phyloP scores from a whole-genome alignment of 2,329 filamentous ascomycete species.

The Pyrenophora tritici-repentis region DNA sequence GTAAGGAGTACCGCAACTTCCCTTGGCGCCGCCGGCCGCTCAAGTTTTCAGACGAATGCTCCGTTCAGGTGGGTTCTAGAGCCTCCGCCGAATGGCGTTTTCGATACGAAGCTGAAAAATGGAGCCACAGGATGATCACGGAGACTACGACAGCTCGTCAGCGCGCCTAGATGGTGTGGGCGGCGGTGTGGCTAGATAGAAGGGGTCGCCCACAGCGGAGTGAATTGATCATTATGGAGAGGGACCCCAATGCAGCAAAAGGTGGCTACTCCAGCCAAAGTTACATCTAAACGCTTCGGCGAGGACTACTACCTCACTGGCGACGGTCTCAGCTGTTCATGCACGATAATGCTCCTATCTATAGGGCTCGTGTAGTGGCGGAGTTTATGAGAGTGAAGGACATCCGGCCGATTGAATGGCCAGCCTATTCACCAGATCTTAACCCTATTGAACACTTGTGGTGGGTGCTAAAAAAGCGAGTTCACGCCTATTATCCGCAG shows the following conservation, averaged over 20 bases:
- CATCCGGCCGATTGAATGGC: constrained; percentile 28
- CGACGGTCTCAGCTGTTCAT: constrained; percentile 19
- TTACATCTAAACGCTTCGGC: constrained; percentile 16
- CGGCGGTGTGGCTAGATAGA: constrained; percentile 15
- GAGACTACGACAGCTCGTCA: neutral
- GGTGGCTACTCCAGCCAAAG: constrained; percentile 9
- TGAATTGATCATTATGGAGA: neutral
- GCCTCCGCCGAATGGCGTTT: constrained; percentile 15
- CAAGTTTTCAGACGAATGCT: constrained; percentile 22
- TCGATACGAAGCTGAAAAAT: constrained; percentile 18
- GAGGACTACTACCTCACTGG: constrained; percentile 12
- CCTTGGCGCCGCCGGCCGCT: constrained; percentile 4
- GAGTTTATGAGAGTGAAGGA: too few relatives aligned
- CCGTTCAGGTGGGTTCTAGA: constrained; percentile 16
- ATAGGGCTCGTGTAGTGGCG: constrained; percentile 9
- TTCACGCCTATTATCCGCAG: constrained; percentile 22
- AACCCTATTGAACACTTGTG: constrained; percentile 39
- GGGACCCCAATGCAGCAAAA: neutral
- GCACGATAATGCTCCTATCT: constrained; percentile 28
- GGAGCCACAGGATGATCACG: constrained; percentile 17
- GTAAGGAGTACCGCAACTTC: constrained; percentile 1
- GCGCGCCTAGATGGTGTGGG: constrained; percentile 23
- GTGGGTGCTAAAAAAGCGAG: constrained; percentile 25
- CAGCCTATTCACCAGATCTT: constrained; percentile 30
- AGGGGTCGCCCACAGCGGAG: neutral